phyloP scores from a whole-genome alignment of 2,329 filamentous ascomycete genomes.

The Delphinella strobiligena region DNA sequence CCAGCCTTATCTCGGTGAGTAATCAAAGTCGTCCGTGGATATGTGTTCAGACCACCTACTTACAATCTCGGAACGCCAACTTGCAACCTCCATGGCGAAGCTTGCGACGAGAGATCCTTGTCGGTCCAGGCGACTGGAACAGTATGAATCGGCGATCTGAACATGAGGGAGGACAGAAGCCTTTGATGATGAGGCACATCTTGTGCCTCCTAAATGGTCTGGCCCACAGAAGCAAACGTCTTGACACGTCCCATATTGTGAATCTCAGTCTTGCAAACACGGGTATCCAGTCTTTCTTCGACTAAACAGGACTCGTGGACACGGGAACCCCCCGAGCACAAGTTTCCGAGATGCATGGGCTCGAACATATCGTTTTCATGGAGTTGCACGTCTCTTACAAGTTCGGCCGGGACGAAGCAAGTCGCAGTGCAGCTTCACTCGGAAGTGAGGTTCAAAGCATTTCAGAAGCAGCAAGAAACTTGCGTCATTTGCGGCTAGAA shows the following conservation, averaged over 20 bases:
- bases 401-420: background rate
- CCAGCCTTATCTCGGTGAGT: conserved; percentile 10
- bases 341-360: conserved; percentile 1
- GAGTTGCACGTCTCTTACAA: conserved; percentile 1
- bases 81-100: conserved; percentile 12
- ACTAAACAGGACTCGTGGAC: background rate
- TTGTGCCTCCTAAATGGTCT: conserved; percentile 1
- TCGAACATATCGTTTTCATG: background rate
- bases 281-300: conserved; percentile 2
- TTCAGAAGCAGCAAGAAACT: background rate
- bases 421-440: no score
- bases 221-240: background rate
- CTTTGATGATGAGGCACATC: conserved; percentile 5
- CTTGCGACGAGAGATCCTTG: conserved; percentile 9
- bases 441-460: conserved; percentile 4
- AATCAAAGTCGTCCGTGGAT: no score
- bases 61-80: no score
- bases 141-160: no score
- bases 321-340: conserved; percentile 6
- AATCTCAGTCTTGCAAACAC: conserved; percentile 2
- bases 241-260: background rate
- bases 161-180: no score
- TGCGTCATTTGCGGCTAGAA: background rate
- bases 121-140: conserved; percentile 14
- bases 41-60: no score